Conservation (phyloP, 1,284 basidiomycete genomes). For the Cryptococcus depauperatus region DNA sequence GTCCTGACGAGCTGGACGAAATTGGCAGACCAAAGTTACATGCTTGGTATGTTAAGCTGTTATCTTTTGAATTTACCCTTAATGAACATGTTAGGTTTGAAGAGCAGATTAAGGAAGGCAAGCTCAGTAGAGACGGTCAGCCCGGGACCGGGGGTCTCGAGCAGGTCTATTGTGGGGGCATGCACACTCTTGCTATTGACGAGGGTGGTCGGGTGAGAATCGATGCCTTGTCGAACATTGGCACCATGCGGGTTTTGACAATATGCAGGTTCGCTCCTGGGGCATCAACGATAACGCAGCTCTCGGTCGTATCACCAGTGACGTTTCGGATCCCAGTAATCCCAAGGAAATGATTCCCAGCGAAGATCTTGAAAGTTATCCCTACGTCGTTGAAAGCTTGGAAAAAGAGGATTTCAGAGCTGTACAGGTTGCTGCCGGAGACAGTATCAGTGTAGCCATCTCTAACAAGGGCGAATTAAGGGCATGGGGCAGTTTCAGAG, state of each 20-base stretch:
- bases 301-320: constrained; percentile 69
- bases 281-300: constrained; percentile 90
- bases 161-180: constrained; percentile 65
- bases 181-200: constrained; percentile 77
- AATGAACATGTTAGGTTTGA: constrained; percentile 30
- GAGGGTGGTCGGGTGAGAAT: constrained; percentile 72
- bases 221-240: background rate
- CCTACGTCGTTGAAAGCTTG: constrained; percentile 63
- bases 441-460: constrained; percentile 74
- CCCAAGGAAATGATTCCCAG: constrained; percentile 55
- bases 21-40: constrained; percentile 62
- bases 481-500: constrained; percentile 88
- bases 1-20: constrained; percentile 59
- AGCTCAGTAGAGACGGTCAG: constrained; percentile 49
- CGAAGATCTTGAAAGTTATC: constrained; percentile 70
- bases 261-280: constrained; percentile 67
- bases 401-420: constrained; percentile 69
- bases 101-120: constrained; percentile 41
- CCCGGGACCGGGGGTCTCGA: constrained; percentile 56
- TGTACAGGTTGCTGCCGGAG: constrained; percentile 71
- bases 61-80: background rate
- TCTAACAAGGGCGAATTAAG: constrained; percentile 67
- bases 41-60: constrained; percentile 34
- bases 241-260: background rate
- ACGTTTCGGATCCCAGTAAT: constrained; percentile 55